phyloP scores from a whole-genome alignment of 2,329 filamentous ascomycete species.

The Calonectria hongkongensis region DNA sequence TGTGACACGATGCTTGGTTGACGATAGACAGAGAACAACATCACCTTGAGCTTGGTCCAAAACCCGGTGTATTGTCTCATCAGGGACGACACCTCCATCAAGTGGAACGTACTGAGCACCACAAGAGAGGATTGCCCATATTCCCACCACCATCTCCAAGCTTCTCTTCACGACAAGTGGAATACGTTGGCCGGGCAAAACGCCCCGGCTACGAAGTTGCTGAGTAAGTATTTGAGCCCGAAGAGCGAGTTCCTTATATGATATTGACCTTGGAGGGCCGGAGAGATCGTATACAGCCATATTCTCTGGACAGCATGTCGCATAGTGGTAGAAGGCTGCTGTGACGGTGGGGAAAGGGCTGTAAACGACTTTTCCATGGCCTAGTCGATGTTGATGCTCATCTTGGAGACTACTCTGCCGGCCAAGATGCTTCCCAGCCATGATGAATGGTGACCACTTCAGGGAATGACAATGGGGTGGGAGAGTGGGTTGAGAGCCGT shows the following conservation, averaged over 20 bases:
- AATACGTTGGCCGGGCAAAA: constrained; percentile 67
- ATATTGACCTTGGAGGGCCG: constrained; percentile 58
- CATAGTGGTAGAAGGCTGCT: constrained; percentile 62
- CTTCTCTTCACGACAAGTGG: constrained; percentile 74
- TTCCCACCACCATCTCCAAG: constrained; percentile 74
- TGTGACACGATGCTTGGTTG: constrained; percentile 59
- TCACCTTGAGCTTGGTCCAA: constrained; percentile 66
- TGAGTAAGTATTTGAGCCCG: constrained; percentile 65
- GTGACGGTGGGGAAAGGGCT: constrained; percentile 63
- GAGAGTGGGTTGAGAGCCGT: constrained; percentile 41
- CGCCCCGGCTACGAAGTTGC: constrained; percentile 61
- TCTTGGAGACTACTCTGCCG: constrained; percentile 30
- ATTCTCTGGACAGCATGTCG: constrained; percentile 59
- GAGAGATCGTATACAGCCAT: constrained; percentile 63
- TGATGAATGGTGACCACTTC: constrained; percentile 29
- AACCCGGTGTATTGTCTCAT: constrained; percentile 69
- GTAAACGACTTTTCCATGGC: constrained; percentile 48
- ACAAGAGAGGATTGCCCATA: constrained; percentile 73
- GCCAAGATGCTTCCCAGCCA: constrained; percentile 23
- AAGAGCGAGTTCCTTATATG: constrained; percentile 66
- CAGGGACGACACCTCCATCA: constrained; percentile 72
- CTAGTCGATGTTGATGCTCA: constrained; percentile 36
- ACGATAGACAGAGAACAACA: constrained; percentile 68
- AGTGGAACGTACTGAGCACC: constrained; percentile 77
- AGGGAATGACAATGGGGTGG: constrained; percentile 17